Evolutionary conservation across 345 rosid genomes (phyloP).

Genomic region (Eutrema yunnanense): DNA sequence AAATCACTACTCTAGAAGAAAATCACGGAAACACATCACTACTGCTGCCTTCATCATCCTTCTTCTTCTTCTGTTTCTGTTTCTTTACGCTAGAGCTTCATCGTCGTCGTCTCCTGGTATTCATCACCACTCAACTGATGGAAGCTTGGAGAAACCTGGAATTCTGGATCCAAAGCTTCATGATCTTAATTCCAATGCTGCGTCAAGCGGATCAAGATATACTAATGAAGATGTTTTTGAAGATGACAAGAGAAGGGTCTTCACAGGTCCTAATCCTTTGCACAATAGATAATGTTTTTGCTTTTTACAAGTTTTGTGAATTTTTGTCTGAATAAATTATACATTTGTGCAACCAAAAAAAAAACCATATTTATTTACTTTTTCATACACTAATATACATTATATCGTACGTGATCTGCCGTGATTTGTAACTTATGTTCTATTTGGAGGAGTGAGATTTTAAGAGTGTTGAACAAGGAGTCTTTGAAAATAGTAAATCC

Average conservation of each 20-base stretch:
- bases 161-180: constrained; percentile 1
- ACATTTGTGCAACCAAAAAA: constrained; percentile 15
- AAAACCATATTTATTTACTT: not conserved
- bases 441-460: constrained; percentile 6
- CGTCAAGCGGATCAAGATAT: constrained; percentile 18
- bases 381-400: constrained; percentile 11
- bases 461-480: constrained; percentile 10
- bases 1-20: constrained; percentile 23
- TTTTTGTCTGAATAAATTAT: constrained; percentile 16
- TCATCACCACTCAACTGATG: constrained; percentile 22
- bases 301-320: constrained; percentile 21
- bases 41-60: constrained; percentile 11
- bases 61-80: constrained; percentile 23
- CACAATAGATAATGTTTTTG: constrained; percentile 24
- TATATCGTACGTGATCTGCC: constrained; percentile 17
- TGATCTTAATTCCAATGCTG: constrained; percentile 9
- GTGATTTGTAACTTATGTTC: not conserved
- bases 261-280: constrained; percentile 39
- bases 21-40: constrained; percentile 12
- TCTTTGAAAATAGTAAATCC: not conserved
- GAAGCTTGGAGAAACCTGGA: constrained; percentile 15
- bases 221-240: constrained; percentile 18
- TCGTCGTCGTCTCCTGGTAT: constrained; percentile 1
- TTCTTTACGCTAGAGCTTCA: constrained; percentile 25
- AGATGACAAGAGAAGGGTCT: constrained; percentile 29